Percentiles rank a stretch among this genome's conserved stretches.
phyloP scores from a whole-genome alignment of 2,329 filamentous ascomycete genomes.

The Catunica adiposa region DNA sequence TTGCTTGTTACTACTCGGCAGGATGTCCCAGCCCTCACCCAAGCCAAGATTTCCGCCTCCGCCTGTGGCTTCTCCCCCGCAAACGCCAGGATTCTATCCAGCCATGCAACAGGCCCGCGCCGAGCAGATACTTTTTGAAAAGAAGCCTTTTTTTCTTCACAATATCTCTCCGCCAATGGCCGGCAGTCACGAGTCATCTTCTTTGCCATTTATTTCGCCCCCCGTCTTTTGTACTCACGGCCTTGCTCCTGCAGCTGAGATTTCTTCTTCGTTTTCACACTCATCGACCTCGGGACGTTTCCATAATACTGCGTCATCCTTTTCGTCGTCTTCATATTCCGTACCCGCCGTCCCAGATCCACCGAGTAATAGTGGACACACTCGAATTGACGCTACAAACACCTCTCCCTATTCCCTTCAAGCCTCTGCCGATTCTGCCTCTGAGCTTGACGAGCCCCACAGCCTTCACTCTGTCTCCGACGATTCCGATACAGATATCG shows the following conservation, averaged over 20 bases:
- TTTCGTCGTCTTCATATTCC: background rate
- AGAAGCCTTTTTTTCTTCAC: too few species aligned
- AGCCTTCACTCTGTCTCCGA: constrained; percentile 5
- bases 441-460: constrained; percentile 6
- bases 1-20: background rate
- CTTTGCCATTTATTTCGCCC: background rate
- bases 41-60: background rate
- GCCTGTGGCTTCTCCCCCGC: constrained; percentile 10
- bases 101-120: background rate
- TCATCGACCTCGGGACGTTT: background rate
- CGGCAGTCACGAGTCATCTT: too few species aligned
- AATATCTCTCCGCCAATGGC: background rate
- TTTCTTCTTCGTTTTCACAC: background rate
- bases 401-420: constrained; percentile 4
- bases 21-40: constrained; percentile 8
- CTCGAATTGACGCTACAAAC: background rate
- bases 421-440: constrained; percentile 6
- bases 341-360: background rate
- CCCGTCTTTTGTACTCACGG: background rate
- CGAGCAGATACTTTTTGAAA: background rate
- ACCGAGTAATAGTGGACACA: background rate
- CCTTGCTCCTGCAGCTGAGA: constrained; percentile 2
- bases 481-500: background rate
- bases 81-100: background rate
- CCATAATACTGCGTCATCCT: background rate